A percentile compares a stretch with the other conserved stretches of the same genome.
Evolutionary conservation across 2,329 filamentous ascomycete species (phyloP).

Genomic region (Aspergillus candidus): DNA sequence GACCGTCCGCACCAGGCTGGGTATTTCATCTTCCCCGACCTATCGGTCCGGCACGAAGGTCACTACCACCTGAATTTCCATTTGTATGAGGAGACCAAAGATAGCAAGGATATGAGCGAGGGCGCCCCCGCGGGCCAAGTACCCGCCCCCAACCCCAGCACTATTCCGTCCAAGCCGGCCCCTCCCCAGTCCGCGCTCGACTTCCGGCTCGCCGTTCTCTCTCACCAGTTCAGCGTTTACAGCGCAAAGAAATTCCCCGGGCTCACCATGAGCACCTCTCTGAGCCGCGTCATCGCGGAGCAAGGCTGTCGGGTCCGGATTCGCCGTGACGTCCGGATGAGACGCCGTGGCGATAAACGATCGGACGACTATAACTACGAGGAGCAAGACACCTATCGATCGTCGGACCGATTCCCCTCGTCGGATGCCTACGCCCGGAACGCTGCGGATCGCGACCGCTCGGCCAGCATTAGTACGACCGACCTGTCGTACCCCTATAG

Average conservation of each 20-base stretch:
- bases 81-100: slow-evolving; percentile 89
- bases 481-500: slow-evolving; percentile 41
- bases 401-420: slow-evolving; percentile 44
- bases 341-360: slow-evolving; percentile 69
- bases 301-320: slow-evolving; percentile 96
- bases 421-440: slow-evolving; percentile 45
- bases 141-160: slow-evolving; percentile 24
- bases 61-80: slow-evolving; percentile 88
- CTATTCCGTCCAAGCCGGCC: slow-evolving; percentile 33
- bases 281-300: slow-evolving; percentile 88
- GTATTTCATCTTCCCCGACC: slow-evolving; percentile 96
- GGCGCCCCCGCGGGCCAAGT: slow-evolving; percentile 35
- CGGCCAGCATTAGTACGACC: slow-evolving; percentile 55
- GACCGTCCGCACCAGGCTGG: slow-evolving; percentile 74
- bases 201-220: slow-evolving; percentile 86
- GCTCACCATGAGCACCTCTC: slow-evolving; percentile 75
- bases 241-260: slow-evolving; percentile 99
- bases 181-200: slow-evolving; percentile 59
- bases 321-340: slow-evolving; percentile 86
- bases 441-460: slow-evolving; percentile 51
- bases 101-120: slow-evolving; percentile 67
- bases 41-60: slow-evolving; percentile 93
- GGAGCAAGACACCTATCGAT: slow-evolving; percentile 45
- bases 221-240: slow-evolving; percentile 77
- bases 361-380: slow-evolving; percentile 63